Evolutionary conservation across 306 rosid species (phyloP).

Genomic region (Rubus idaeus): DNA sequence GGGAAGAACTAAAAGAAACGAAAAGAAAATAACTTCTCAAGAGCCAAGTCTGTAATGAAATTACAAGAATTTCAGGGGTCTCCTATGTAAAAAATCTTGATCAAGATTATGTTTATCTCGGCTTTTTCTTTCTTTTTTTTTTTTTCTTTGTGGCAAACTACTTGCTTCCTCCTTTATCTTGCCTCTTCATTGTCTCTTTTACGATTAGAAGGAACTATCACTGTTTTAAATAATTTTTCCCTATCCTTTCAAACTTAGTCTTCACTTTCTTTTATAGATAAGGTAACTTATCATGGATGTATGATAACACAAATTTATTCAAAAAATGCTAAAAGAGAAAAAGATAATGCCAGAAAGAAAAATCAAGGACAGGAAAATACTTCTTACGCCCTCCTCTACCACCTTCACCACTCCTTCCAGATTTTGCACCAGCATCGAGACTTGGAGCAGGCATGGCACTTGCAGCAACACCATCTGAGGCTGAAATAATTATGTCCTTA

Average conservation of each 20-base stretch:
- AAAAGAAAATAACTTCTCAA: not conserved
- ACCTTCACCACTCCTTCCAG: conserved; percentile 64
- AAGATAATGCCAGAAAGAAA: not conserved
- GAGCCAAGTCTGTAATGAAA: not conserved
- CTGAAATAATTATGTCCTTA: conserved; percentile 8
- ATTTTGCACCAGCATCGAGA: conserved; percentile 49
- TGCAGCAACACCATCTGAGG: conserved; percentile 45
- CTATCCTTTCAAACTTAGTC: not conserved
- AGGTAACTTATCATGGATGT: not conserved
- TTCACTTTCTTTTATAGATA: not conserved
- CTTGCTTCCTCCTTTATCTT: not conserved
- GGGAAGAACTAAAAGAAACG: not conserved
- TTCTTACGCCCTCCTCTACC: conserved; percentile 88
- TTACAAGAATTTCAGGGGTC: not conserved
- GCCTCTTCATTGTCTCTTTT: not conserved
- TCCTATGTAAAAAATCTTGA: not conserved
- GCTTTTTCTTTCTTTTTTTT: not conserved
- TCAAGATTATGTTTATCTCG: not conserved
- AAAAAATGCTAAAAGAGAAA: not conserved
- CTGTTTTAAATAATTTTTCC: not conserved
- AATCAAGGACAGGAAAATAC: conserved; percentile 41
- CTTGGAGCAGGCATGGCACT: conserved; percentile 56
- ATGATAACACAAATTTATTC: not conserved
- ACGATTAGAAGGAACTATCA: not conserved
- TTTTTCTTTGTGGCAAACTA: not conserved